Evolutionary conservation across 306 rosid species (phyloP).

Genomic region (Vigna mungo): DNA sequence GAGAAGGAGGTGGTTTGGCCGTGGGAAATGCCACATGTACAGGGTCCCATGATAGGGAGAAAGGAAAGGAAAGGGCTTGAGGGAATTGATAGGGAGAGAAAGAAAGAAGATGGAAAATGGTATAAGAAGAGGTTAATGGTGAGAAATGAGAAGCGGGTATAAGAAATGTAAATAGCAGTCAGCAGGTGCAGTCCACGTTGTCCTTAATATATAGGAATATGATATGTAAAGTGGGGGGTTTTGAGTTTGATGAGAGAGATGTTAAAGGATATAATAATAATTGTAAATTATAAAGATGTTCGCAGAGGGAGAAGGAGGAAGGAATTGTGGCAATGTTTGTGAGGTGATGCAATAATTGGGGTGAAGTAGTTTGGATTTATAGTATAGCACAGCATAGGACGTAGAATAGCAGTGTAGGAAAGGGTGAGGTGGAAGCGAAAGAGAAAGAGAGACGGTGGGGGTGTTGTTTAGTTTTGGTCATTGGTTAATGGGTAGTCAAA

Average conservation of each 20-base stretch:
- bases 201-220: slow-evolving; percentile 58
- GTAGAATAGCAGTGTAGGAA: background rate
- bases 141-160: slow-evolving; percentile 44
- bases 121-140: slow-evolving; percentile 40
- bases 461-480: slow-evolving; percentile 44
- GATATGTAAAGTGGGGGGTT: background rate
- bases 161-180: slow-evolving; percentile 76
- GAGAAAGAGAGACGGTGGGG: background rate
- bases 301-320: background rate
- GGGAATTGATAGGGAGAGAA: background rate
- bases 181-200: slow-evolving; percentile 82
- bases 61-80: background rate
- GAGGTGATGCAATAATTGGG: background rate
- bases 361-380: background rate
- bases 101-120: background rate
- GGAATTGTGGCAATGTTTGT: slow-evolving; percentile 6
- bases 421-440: background rate
- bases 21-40: slow-evolving; percentile 73
- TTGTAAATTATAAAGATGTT: background rate
- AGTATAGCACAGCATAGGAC: background rate
- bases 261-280: background rate
- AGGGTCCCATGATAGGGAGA: slow-evolving; percentile 65
- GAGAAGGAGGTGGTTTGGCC: slow-evolving; percentile 68
- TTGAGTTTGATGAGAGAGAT: background rate
- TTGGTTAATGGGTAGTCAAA: slow-evolving; percentile 69